Percentiles rank a stretch among this genome's conserved stretches.
These are phyloP conservation scores for Sinapis alba DNA, from an alignment of 441 rosid genomes.

Conservation along the genomic window DNA sequence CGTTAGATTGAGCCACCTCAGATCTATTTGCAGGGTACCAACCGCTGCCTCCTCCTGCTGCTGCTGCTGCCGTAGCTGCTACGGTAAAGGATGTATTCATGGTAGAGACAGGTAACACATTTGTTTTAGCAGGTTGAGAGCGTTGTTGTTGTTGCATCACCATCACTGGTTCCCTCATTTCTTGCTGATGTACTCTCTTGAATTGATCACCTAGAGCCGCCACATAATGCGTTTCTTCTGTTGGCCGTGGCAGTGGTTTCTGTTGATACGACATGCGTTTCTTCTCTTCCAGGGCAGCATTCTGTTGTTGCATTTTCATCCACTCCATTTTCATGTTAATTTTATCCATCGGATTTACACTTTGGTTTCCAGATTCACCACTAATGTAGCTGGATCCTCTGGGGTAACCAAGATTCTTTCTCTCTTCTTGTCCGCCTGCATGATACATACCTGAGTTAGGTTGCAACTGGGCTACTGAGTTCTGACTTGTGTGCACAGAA, in stretches of 20 bases:
- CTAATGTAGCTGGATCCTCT: constrained; percentile 43
- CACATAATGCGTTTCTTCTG: constrained; percentile 54
- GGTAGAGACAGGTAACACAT: constrained; percentile 55
- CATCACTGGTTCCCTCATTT: constrained; percentile 69
- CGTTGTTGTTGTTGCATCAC: constrained; percentile 58
- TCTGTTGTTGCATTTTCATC: constrained; percentile 68
- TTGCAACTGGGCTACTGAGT: constrained; percentile 47
- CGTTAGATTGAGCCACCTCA: constrained; percentile 49
- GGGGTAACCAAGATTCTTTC: constrained; percentile 63
- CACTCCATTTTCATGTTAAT: constrained; percentile 61
- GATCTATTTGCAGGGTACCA: constrained; percentile 38
- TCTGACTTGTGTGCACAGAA: constrained; percentile 44
- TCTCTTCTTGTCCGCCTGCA: constrained; percentile 54
- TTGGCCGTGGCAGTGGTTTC: constrained; percentile 49
- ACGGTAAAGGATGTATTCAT: constrained; percentile 59
- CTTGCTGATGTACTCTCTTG: constrained; percentile 58
- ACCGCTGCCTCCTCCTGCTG: constrained; percentile 45
- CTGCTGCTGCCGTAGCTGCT: constrained; percentile 47
- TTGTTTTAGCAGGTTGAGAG: constrained; percentile 62
- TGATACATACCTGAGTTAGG: constrained; percentile 41
- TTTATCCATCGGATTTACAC: constrained; percentile 60
- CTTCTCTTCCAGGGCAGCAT: constrained; percentile 53
- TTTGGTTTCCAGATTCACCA: constrained; percentile 53
- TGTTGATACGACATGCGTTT: constrained; percentile 65
- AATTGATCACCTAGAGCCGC: constrained; percentile 55